A percentile compares a stretch with the other conserved stretches of the same genome.
Conservation (phyloP, 176 grass and related monocot species). For the Sorghum bicolor region Sorghum_bicolor_NCBIv3 NC_012876.2:6851501-6852000, state of each 20-base stretch:
- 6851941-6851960: neutral
- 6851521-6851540: conserved; percentile 42
- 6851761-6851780: conserved; percentile 2
- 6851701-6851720: neutral
- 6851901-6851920: neutral
- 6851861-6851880: conserved; percentile 9
- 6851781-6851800: conserved; percentile 10
- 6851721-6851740: neutral
- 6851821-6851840: neutral
- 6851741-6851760: conserved; percentile 9
- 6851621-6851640: conserved; percentile 20
- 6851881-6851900: neutral
- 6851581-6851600: conserved; percentile 42
- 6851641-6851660: conserved; percentile 9
- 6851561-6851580: conserved; percentile 64
- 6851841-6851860: neutral
- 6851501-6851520: conserved; percentile 45
- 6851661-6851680: conserved; percentile 7
- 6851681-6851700: conserved; percentile 5
- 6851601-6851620: neutral
- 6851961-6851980: neutral
- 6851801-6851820: neutral
- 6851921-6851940: neutral
- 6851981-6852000: neutral
- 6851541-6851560: conserved; percentile 40